phyloP scores from a whole-genome alignment of 2,329 filamentous ascomycete genomes.

The Colletotrichum australisinense region DNA sequence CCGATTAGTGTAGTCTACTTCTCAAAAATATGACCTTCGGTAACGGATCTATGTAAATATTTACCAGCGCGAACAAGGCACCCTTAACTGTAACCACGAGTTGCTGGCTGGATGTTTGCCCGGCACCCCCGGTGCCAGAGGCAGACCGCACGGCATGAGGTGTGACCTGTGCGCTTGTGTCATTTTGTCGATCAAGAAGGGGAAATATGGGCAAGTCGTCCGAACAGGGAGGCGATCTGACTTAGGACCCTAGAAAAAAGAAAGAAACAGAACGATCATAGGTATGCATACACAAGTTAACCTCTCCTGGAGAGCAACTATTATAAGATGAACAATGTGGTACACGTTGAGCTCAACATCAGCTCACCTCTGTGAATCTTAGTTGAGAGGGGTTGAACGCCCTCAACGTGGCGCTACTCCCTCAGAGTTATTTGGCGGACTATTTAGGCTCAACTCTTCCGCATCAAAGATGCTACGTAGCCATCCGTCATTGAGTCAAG shows the following conservation, averaged over 20 bases:
- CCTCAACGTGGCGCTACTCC: not conserved
- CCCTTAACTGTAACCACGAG: not conserved
- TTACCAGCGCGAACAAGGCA: not conserved
- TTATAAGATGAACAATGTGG: not conserved
- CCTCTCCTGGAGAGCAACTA: no score
- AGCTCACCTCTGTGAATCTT: not conserved
- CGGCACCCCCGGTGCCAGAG: not conserved
- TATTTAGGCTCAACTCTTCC: not conserved
- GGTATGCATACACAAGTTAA: no score
- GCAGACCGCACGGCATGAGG: not conserved
- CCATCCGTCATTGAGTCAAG: not conserved
- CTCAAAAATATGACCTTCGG: no score
- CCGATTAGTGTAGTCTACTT: no score
- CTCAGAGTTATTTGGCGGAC: not conserved
- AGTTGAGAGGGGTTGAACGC: not conserved
- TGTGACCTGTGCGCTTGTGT: not conserved
- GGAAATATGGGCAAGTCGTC: slow-evolving; percentile 1
- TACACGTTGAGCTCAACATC: not conserved
- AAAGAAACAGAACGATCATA: not conserved
- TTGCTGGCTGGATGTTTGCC: not conserved
- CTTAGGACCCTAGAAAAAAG: not conserved
- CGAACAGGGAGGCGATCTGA: slow-evolving; percentile 9
- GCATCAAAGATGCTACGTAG: not conserved
- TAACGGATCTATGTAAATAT: no score
- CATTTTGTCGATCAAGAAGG: not conserved